phyloP scores from a whole-genome alignment of 352 stramenopile species.

The Globisporangium acanthophoron region DNA sequence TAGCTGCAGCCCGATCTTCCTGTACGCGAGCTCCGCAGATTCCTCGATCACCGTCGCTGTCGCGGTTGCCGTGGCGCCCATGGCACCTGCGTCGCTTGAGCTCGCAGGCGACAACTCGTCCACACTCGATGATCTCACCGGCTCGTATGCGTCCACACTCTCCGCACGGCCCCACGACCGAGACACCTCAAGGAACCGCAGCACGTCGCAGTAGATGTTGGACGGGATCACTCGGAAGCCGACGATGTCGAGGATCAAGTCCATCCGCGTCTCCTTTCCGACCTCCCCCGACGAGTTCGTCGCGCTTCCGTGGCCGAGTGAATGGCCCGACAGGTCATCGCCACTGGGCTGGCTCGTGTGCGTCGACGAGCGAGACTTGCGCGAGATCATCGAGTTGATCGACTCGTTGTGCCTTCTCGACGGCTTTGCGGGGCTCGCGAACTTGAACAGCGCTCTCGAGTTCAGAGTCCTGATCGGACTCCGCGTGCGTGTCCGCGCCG shows the following conservation, averaged over 20 bases:
- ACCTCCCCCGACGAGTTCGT: constrained; percentile 3
- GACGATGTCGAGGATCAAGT: constrained; percentile 64
- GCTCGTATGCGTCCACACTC: constrained; percentile 1
- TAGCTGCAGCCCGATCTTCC: constrained; percentile 45
- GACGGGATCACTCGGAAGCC: constrained; percentile 78
- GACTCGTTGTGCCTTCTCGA: constrained; percentile 9
- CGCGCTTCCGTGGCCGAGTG: neutral
- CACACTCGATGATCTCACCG: neutral
- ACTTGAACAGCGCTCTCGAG: constrained; percentile 27
- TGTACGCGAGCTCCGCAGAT: constrained; percentile 25
- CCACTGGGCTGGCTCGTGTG: constrained; percentile 9
- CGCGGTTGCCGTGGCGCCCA: neutral
- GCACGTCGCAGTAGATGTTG: constrained; percentile 76
- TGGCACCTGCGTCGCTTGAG: neutral
- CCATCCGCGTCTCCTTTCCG: constrained; percentile 41
- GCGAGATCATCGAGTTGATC: constrained; percentile 6
- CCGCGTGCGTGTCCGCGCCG: constrained; percentile 4
- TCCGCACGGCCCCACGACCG: constrained; percentile 16
- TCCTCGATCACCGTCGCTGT: neutral
- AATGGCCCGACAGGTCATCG: constrained; percentile 6
- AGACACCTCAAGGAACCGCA: constrained; percentile 58
- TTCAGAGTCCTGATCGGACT: constrained; percentile 27
- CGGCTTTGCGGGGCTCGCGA: constrained; percentile 11
- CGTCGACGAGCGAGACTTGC: constrained; percentile 7
- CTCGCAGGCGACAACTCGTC: neutral